These are phyloP conservation scores for Mucor ambiguus DNA, from an alignment of 371 early-diverging fungal species.

Conservation along the genomic window DNA sequence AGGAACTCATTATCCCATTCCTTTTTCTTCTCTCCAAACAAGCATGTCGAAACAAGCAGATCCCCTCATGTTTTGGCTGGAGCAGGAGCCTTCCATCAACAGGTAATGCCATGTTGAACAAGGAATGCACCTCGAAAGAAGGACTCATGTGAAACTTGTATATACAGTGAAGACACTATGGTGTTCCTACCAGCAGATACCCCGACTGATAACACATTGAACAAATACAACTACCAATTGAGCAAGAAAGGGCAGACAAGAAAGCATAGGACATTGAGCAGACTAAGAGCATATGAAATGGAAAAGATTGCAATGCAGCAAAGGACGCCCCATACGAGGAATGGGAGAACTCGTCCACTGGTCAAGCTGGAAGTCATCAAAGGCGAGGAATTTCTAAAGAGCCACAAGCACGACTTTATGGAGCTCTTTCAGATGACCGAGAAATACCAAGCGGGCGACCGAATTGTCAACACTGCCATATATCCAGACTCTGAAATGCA, in stretches of 20 bases:
- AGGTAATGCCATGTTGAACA: not conserved
- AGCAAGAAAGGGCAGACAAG: constrained; percentile 2
- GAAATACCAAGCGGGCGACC: not conserved
- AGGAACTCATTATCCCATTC: no score
- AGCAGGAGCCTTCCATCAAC: constrained; percentile 13
- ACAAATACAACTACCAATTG: not conserved
- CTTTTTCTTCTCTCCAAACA: not conserved
- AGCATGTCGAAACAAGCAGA: not conserved
- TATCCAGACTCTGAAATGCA: not conserved
- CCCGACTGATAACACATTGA: constrained; percentile 4
- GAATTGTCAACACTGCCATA: not conserved
- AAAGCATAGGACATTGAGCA: not conserved
- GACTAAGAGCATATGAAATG: constrained; percentile 8
- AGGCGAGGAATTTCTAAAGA: not conserved
- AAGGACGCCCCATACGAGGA: not conserved
- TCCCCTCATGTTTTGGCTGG: constrained; percentile 21
- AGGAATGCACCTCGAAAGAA: not conserved
- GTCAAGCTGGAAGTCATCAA: not conserved
- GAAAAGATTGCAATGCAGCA: not conserved
- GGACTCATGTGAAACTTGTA: not conserved
- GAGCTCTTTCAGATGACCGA: not conserved
- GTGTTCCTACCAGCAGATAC: constrained; percentile 25
- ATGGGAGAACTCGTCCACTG: not conserved
- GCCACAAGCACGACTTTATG: not conserved
- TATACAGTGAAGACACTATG: not conserved